Conservation (phyloP, 2,329 filamentous ascomycete species). For the Trichoderma sp. region DNA sequence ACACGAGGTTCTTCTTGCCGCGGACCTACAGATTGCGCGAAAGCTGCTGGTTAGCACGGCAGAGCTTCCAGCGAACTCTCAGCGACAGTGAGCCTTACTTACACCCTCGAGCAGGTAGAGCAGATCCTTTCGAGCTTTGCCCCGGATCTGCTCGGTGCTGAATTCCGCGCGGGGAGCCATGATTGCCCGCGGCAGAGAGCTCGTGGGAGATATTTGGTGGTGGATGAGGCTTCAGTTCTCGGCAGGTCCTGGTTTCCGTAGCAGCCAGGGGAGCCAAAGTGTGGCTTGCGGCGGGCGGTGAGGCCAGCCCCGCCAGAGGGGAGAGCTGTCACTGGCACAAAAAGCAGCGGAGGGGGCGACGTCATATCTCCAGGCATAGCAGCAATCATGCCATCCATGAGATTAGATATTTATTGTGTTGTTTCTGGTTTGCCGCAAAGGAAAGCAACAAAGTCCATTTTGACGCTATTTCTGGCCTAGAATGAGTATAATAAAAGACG, state of each 20-base stretch:
- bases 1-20: constrained; percentile 97
- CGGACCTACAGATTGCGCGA: constrained; percentile 65
- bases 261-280: background rate
- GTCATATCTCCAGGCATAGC: constrained; percentile 4
- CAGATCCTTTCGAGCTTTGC: constrained; percentile 84
- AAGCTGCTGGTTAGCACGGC: constrained; percentile 28
- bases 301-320: constrained; percentile 9
- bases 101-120: constrained; percentile 92
- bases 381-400: background rate
- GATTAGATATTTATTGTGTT: background rate
- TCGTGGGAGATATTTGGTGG: constrained; percentile 18
- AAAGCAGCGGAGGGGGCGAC: constrained; percentile 2
- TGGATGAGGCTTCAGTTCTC: constrained; percentile 21
- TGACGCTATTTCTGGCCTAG: background rate
- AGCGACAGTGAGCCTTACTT: constrained; percentile 54
- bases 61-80: constrained; percentile 8
- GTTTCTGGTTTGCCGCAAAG: background rate
- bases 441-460: background rate
- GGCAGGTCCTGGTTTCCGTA: background rate
- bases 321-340: background rate
- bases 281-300: background rate
- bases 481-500: no score
- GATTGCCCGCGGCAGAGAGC: constrained; percentile 45
- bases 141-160: constrained; percentile 73
- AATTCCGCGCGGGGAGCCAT: constrained; percentile 74